Base-by-base conservation (phyloP, 2,329 filamentous ascomycete genomes). In the Aspergillus eucalypticola region DNA sequence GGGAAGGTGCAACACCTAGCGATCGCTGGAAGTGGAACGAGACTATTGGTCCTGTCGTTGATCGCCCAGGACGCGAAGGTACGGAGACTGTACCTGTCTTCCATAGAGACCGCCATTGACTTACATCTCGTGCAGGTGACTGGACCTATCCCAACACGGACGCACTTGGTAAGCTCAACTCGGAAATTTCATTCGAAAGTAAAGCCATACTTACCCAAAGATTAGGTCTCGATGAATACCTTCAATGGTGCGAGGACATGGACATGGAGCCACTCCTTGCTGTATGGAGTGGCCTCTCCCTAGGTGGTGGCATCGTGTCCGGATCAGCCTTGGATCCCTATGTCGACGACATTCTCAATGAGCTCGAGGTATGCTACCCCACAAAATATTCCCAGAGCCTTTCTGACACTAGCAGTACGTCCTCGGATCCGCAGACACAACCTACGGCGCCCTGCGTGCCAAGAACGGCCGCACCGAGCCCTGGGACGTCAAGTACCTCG, bases 81-180 rank as follows among this genome's bases (percentile, higher is more conserved):
- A 49, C 39, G 61, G 54, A 6, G 5, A 21, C 19, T 4, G 41
- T 27, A 27, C 25, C n/a, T 10, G 4, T 50, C 10, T 8, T n/a
- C 4, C 0, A 6, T 5, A 2, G 6, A 15, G 11, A 23, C 46
- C 1, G 5, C 29, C 5, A 15, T 13, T 29, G 17, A 50, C 11
- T 19, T 11, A 5, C 11, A 41, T 39, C 17, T 38, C 27, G 6
- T 3, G 5, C 21, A 64, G 62, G 82, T 32, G 63, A 83, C 23
- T 89, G 87, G 87, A 72, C 69, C 17, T 88, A 88, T 68, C 79
- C 83, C 48, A 84, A 87, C 66, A 88, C 86, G 0, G 80, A 88
- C 63, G 87, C 85, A 0, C 76, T 89, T 1, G 87, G 86, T 59
- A 39, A 35, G 57, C 17, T 42, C 27, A 35, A 55, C 21, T 42